phyloP scores from a whole-genome alignment of 2,329 filamentous ascomycete species.

The Penicillium corylophilum region DNA sequence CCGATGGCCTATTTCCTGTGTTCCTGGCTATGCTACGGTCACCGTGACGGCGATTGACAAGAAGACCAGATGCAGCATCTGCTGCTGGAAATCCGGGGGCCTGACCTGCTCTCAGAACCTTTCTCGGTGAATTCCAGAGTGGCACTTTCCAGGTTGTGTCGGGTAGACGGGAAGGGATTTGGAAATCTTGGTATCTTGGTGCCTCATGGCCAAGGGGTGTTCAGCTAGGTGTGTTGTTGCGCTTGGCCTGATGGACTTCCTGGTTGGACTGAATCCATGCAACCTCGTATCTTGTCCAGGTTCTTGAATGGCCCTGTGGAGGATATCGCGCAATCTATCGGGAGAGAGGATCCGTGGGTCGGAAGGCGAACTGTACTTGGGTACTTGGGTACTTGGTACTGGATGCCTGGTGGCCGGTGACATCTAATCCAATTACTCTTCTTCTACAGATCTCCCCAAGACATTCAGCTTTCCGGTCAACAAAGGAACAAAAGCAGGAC shows the following conservation, averaged over 20 bases:
- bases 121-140: background rate
- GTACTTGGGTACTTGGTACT: background rate
- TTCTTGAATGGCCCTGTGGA: background rate
- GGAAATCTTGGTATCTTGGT: background rate
- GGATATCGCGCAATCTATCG: background rate
- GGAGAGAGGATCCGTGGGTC: background rate
- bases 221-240: too few species aligned
- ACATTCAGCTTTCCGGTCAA: background rate
- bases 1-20: background rate
- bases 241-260: background rate
- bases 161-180: background rate
- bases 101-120: background rate
- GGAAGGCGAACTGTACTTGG: background rate
- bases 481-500: too few species aligned
- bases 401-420: background rate
- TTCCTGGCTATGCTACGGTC: slow-evolving; percentile 1
- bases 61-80: background rate
- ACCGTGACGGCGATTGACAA: background rate
- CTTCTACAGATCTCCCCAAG: background rate
- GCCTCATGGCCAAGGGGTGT: too few species aligned
- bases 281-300: background rate
- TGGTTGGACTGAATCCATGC: background rate
- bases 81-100: background rate
- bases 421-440: background rate
- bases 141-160: background rate